phyloP scores from a whole-genome alignment of 2,329 filamentous ascomycete genomes.

The Meredithiella fracta region DNA sequence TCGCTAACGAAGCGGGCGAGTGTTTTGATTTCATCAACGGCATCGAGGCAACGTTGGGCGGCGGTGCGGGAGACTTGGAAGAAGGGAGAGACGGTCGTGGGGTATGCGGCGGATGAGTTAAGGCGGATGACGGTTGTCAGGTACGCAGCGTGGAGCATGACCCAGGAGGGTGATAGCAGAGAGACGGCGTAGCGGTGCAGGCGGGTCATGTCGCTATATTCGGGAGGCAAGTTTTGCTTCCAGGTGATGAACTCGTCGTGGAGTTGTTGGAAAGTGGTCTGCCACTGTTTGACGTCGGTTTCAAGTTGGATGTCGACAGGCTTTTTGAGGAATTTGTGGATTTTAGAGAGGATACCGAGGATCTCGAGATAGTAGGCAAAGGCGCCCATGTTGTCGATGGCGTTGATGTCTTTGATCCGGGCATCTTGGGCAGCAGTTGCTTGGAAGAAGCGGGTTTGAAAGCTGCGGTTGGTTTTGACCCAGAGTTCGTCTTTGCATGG shows the following conservation, averaged over 20 bases:
- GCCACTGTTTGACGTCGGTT: conserved; percentile 78
- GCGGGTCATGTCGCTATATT: conserved; percentile 72
- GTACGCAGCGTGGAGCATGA: conserved; percentile 82
- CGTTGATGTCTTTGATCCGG: conserved; percentile 25
- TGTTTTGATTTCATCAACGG: conserved; percentile 67
- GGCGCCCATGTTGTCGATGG: conserved; percentile 66
- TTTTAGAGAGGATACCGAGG: conserved; percentile 68
- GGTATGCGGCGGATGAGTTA: conserved; percentile 84
- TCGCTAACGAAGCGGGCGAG: conserved; percentile 64
- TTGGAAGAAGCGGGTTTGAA: conserved; percentile 72
- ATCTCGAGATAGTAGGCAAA: conserved; percentile 89
- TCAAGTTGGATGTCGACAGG: conserved; percentile 77
- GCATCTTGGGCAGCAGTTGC: conserved; percentile 13
- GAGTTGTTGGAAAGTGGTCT: conserved; percentile 69
- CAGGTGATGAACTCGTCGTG: conserved; percentile 65
- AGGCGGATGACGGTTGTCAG: conserved; percentile 80
- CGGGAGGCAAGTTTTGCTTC: conserved; percentile 67
- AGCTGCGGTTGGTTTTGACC: conserved; percentile 56
- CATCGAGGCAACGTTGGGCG: conserved; percentile 63
- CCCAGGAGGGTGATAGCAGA: conserved; percentile 62
- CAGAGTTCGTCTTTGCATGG: conserved; percentile 81
- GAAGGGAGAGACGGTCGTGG: conserved; percentile 71
- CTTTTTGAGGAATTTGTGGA: conserved; percentile 76
- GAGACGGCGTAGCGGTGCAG: conserved; percentile 49
- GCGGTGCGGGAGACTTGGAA: conserved; percentile 82